Percentiles rank a stretch among this genome's conserved stretches.
These are phyloP conservation scores for Salicornia ramosissima DNA, from an alignment of 148 eudicot genomes.

Conservation along the genomic window DNA sequence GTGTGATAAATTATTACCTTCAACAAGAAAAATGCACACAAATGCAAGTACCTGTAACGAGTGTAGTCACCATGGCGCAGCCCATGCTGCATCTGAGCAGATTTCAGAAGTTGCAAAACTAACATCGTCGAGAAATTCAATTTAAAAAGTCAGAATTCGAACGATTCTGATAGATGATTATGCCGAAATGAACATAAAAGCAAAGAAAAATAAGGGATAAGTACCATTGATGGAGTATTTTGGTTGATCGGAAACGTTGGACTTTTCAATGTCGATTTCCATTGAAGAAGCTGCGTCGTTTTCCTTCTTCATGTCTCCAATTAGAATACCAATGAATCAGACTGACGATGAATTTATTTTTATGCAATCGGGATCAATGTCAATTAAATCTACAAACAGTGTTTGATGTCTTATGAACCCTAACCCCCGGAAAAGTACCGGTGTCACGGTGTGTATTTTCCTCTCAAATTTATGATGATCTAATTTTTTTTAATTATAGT, in stretches of 20 bases:
- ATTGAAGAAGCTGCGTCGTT: conserved; percentile 45
- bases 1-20: too few relatives aligned
- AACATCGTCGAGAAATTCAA: conserved; percentile 15
- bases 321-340: not conserved
- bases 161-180: not conserved
- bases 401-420: conserved; percentile 11
- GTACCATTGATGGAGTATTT: conserved; percentile 78
- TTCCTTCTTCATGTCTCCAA: conserved; percentile 54
- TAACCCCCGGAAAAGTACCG: not conserved
- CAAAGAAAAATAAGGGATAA: not conserved
- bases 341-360: not conserved
- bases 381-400: not conserved
- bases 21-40: not conserved
- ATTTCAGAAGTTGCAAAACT: conserved; percentile 85
- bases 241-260: conserved; percentile 48
- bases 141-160: not conserved
- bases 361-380: not conserved
- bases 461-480: too few relatives aligned
- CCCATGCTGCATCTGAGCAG: conserved; percentile 98
- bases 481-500: too few relatives aligned
- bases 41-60: conserved; percentile 29
- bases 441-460: too few relatives aligned
- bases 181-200: not conserved
- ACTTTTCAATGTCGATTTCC: conserved; percentile 62
- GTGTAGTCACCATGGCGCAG: conserved; percentile 76